Evolutionary conservation across 306 rosid genomes (phyloP), one percentile per base, ranked within the genome.

Genomic region (Casuarina glauca): DNA sequence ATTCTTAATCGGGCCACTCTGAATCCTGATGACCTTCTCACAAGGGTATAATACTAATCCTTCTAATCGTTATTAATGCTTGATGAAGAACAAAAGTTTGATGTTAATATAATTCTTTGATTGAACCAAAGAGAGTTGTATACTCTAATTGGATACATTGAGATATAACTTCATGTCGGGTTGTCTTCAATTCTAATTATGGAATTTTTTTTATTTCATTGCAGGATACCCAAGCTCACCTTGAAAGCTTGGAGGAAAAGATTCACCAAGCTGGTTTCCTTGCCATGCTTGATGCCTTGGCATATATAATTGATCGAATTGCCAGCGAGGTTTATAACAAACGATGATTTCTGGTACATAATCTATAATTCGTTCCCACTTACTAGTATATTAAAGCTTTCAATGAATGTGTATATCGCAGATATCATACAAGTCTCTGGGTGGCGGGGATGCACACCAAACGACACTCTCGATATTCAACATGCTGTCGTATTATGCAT

Each of bases 241-340:
- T 39, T 72, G 88, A 87, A 53, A 76, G 62, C 4, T 69, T 76
- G 2, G 90, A 89, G 76, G 88, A 86, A 43, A 73, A 48, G 77
- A 81, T 54, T 41, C 64, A 74, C 46, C 84, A n/a, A 41, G 54
- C 83, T 32, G 53, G 81, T 55, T 73, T 85, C 83, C 67, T 72
- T 39, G 74, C 20, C 69, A 73, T 76, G 82, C 58, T 88, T 74
- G 91, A 90, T 72, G 73, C 79, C 11, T 62, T 90, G 50, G 67
- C 89, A 44, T 79, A 78, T 58, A 82, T 81, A 80, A 90, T 90
- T 70, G 92, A 88, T 72, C 76, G 92, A 26, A 81, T 90, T 82
- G 51, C 90, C 35, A 62, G 81, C 15, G 91, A 90, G 94, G 92
- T 90, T 32, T 3, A 38, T 41, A 3, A 38, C 5, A 16, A 16